Percentiles rank a stretch among this genome's conserved stretches.
These are phyloP conservation scores for Wakefieldia striispora DNA, from an alignment of 768 basidiomycete species.

Conservation along the genomic window DNA sequence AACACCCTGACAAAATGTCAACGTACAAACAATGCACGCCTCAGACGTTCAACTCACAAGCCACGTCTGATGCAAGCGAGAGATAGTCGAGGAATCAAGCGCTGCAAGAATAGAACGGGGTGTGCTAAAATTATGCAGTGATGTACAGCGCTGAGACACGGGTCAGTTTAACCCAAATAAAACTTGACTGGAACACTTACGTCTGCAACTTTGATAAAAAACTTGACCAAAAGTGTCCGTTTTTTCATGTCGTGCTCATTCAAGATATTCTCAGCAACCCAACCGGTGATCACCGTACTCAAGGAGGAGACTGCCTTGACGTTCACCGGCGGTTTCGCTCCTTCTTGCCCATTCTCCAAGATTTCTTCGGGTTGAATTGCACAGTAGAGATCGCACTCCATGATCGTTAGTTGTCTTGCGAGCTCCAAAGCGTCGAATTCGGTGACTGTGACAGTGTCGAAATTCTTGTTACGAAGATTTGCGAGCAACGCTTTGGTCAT, in stretches of 20 bases:
- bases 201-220: slow-evolving; percentile 91
- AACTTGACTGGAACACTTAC: slow-evolving; percentile 45
- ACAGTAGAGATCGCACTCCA: slow-evolving; percentile 88
- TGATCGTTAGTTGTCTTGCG: slow-evolving; percentile 89
- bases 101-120: slow-evolving; percentile 91
- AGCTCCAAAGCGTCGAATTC: slow-evolving; percentile 94
- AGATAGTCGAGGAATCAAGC: slow-evolving; percentile 92
- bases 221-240: slow-evolving; percentile 75
- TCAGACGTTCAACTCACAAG: slow-evolving; percentile 51
- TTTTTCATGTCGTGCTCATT: slow-evolving; percentile 88
- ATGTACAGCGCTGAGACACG: slow-evolving; percentile 68
- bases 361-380: slow-evolving; percentile 87
- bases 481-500: slow-evolving; percentile 79
- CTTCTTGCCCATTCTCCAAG: slow-evolving; percentile 76
- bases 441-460: slow-evolving; percentile 61
- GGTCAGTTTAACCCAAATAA: slow-evolving; percentile 8
- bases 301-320: slow-evolving; percentile 83
- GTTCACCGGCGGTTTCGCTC: slow-evolving; percentile 58
- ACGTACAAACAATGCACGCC: background rate
- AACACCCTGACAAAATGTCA: slow-evolving; percentile 55
- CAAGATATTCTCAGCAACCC: slow-evolving; percentile 93
- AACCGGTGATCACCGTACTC: slow-evolving; percentile 92
- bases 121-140: slow-evolving; percentile 87
- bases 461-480: slow-evolving; percentile 64
- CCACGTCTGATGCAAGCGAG: slow-evolving; percentile 92